Evolutionary conservation across 192 early-diverging fungal genomes (phyloP).

Genomic region (Chytriomyces confervae): DNA sequence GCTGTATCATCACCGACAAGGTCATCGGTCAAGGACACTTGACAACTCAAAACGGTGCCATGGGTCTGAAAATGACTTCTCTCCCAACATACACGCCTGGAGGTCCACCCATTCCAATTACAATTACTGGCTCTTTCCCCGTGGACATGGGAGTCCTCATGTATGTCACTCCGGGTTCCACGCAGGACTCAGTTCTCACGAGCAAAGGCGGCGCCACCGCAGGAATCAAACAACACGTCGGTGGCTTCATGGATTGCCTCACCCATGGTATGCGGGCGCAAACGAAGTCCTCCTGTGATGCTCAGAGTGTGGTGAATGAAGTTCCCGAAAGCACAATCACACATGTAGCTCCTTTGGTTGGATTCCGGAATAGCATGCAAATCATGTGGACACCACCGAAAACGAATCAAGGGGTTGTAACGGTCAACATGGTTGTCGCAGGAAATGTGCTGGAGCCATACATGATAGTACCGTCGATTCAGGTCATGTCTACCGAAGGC

Average conservation of each 20-base stretch:
- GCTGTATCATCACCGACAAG: slow-evolving; percentile 9
- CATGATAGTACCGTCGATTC: slow-evolving; percentile 6
- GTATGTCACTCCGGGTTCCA: slow-evolving; percentile 39
- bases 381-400: slow-evolving; percentile 33
- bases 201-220: neutral
- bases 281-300: slow-evolving; percentile 35
- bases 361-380: neutral
- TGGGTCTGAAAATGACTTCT: neutral
- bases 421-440: slow-evolving; percentile 32
- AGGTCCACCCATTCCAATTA: slow-evolving; percentile 20
- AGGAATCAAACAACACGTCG: neutral
- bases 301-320: slow-evolving; percentile 34
- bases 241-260: slow-evolving; percentile 2
- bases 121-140: neutral
- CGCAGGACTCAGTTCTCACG: slow-evolving; percentile 21
- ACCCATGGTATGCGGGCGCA: slow-evolving; percentile 45
- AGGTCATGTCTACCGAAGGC: slow-evolving; percentile 3
- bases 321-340: slow-evolving; percentile 41
- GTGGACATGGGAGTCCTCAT: slow-evolving; percentile 33
- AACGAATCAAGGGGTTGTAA: slow-evolving; percentile 17
- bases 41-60: neutral
- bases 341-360: slow-evolving; percentile 16
- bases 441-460: slow-evolving; percentile 8
- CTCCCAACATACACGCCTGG: slow-evolving; percentile 24
- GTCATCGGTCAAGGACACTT: slow-evolving; percentile 10